Conservation (phyloP, 352 stramenopile genomes). For the Phytophthora hybrid region DNA sequence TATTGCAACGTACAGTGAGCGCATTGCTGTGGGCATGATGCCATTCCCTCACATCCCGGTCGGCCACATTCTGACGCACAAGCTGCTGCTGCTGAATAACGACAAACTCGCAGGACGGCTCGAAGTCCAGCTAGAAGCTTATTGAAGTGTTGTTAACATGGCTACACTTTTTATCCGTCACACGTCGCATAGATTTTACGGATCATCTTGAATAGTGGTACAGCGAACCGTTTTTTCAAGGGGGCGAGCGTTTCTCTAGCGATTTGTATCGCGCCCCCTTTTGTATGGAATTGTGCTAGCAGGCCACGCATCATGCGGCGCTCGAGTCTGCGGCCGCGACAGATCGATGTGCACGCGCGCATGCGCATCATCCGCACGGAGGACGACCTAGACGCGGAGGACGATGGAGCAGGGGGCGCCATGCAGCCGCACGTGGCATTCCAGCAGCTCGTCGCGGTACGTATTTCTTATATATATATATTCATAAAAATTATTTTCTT, state of each 20-base stretch:
- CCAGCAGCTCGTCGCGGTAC: conserved; percentile 77
- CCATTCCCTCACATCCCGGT: conserved; percentile 30
- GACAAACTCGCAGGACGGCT: conserved; percentile 32
- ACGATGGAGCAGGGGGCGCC: conserved; percentile 46
- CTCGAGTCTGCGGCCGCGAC: conserved; percentile 85
- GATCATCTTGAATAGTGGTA: neutral
- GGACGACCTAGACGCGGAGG: conserved; percentile 79
- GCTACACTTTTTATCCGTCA: conserved; percentile 18
- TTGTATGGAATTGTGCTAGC: conserved; percentile 24
- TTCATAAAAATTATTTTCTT: neutral
- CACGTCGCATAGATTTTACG: neutral
- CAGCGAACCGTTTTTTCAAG: conserved; percentile 15
- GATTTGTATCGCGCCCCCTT: conserved; percentile 16
- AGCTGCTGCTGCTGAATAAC: conserved; percentile 39
- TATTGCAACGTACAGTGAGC: conserved; percentile 13
- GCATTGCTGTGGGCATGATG: conserved; percentile 39
- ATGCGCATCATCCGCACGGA: conserved; percentile 88
- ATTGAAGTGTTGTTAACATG: conserved; percentile 21
- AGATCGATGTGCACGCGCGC: conserved; percentile 89
- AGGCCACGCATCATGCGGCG: conserved; percentile 60
- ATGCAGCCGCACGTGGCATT: conserved; percentile 64
- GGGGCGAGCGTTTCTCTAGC: neutral
- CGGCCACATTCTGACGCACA: conserved; percentile 31
- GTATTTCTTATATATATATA: conserved; percentile 2
- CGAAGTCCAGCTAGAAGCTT: conserved; percentile 33